A percentile compares a stretch with the other conserved stretches of the same genome.
phyloP scores from a whole-genome alignment of 306 rosid species.

The Vigna trinervia region DNA sequence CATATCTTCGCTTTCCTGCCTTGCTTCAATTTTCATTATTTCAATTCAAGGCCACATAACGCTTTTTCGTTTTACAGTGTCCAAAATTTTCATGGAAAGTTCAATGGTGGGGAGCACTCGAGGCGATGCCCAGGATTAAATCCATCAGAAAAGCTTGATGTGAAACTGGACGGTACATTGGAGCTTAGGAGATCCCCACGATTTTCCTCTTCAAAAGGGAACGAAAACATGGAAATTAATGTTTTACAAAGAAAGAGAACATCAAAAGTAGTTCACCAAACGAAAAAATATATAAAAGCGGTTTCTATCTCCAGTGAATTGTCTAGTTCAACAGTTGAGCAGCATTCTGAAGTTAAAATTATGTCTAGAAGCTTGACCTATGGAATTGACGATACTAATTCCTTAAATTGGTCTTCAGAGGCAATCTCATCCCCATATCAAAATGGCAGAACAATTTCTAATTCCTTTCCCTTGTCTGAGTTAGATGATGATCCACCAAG shows the following conservation, averaged over 20 bases:
- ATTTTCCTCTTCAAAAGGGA: slow-evolving; percentile 44
- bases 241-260: slow-evolving; percentile 24
- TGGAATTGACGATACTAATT: slow-evolving; percentile 33
- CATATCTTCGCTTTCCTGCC: neutral
- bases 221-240: slow-evolving; percentile 7
- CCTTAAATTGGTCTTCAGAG: slow-evolving; percentile 45
- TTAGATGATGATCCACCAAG: slow-evolving; percentile 48
- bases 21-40: neutral
- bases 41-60: neutral
- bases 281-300: slow-evolving; percentile 8
- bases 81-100: neutral
- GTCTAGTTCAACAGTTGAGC: slow-evolving; percentile 49
- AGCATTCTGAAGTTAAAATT: slow-evolving; percentile 29
- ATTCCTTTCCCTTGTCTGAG: slow-evolving; percentile 46
- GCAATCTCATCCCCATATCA: slow-evolving; percentile 40
- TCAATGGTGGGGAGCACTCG: slow-evolving; percentile 28
- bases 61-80: slow-evolving; percentile 4
- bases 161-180: slow-evolving; percentile 5
- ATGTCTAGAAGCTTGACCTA: slow-evolving; percentile 42
- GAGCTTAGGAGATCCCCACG: slow-evolving; percentile 55
- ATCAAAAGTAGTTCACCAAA: slow-evolving; percentile 33
- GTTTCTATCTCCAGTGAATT: slow-evolving; percentile 38
- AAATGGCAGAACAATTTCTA: slow-evolving; percentile 44
- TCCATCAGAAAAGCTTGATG: slow-evolving; percentile 7
- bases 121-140: slow-evolving; percentile 46